Base-by-base conservation (phyloP, 2,329 filamentous ascomycete species). In the Penicillium sp. region DNA sequence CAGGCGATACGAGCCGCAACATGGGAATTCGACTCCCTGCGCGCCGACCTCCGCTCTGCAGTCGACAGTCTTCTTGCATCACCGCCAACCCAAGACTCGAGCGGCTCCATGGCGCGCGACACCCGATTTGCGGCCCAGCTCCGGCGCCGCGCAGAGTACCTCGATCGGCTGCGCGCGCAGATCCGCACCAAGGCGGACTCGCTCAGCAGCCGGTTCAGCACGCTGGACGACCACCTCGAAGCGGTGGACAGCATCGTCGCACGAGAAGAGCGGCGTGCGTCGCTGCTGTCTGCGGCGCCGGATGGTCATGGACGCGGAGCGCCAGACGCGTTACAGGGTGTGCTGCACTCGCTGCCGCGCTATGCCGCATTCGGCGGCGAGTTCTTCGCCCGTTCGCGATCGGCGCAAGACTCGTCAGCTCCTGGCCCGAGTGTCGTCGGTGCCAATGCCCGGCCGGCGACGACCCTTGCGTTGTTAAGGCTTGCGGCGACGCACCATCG, bases 221-320 rank as follows among this genome's bases (percentile, higher is more conserved):
- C 55, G 0, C 44, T 65, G 3, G 60, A 64, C 26, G 62, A 65
- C 39, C 61, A 65, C 21, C 53, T 65, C 6, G 59, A 64, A 26
- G 63, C 63, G 1, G 54, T 65, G 9, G 54, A 56, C 18, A 43
- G 42, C n/a, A 62, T 65, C 14, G 47, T 62, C 7, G 36, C 42
- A 14, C 54, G 61, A 1, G 54, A 57, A 33, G 40, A 47, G 37
- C 57, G 47, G 18, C 45, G 34, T 10, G 39, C 36, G 3, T 39
- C 34, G 9, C 17, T 44, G 8, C 10, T 33, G 14, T 20, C 7
- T n/a, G 19, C 29, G 2, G 18, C 17, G 5, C 18, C 20, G 7
- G 39, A 21, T 20, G 28, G 21, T 15, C 6, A 18, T 15, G 33
- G n/a, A n/a, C n/a, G n/a, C n/a, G n/a, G 33, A 25, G 10, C 19